Base-by-base conservation (phyloP, 495 filamentous ascomycete species). In the Trichoderma gamsii region DNA sequence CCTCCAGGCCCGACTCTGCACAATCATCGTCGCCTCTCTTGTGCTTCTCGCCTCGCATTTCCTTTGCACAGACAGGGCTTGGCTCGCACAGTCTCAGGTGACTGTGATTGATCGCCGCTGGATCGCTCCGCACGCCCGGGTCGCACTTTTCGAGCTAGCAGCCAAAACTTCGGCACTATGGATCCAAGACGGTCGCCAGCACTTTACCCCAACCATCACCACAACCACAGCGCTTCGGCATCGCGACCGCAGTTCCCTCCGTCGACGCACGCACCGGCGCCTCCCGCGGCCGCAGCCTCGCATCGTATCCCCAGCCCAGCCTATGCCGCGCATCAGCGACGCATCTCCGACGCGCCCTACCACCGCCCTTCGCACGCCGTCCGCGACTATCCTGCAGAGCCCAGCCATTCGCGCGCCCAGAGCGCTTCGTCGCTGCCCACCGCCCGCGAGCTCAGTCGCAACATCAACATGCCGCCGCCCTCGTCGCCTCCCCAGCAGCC, bases 391-490 rank as follows among this genome's bases (percentile, higher is more conserved):
- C 77, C 64, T 72, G 76, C 38, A 13, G 35, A 65, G 35, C 25
- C 65, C 25, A 70, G 76, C 35, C 84, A 86, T 72, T 77, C 82
- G 69, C 82, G 83, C 71, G 82, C 85, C 70, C 81, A 77, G 64
- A 85, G 84, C 75, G 71, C 81, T 29, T 84, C 84, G 29, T 84
- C 84, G 21, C 75, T 84, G 69, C 70, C 75, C 18, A 79, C 79
- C 32, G 80, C 77, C 11, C 76, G 80, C 12, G 69, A 76, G 52
- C 73, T 83, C 51, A 79, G 75, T 73, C 79, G 83, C 71, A 78
- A 70, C 46, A 84, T 85, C 71, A 78, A 70, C 46, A 84, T 85
- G 82, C 83, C 82, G 66, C 84, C 83, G 49, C 82, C 83, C 7
- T 63, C 66, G 29, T 85, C 83, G 41, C 79, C 84, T 65, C 81